Conservation (phyloP, 2,329 filamentous ascomycete genomes). For the Pseudocercospora fuligena region DNA sequence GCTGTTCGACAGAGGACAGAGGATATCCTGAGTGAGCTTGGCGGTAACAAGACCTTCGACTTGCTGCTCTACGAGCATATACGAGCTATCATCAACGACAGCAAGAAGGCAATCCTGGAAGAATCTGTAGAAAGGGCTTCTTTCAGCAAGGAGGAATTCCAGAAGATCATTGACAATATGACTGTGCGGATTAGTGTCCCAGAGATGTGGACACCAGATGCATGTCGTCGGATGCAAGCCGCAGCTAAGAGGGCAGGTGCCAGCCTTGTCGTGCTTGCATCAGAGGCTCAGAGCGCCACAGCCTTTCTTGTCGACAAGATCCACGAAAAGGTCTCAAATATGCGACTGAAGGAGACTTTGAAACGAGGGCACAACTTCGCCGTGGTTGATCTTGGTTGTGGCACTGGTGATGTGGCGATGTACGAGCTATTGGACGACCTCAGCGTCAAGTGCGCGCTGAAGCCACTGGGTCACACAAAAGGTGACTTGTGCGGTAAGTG, state of each 20-base stretch:
- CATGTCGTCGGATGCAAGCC: conserved; percentile 18
- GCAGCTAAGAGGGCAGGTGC: conserved; percentile 23
- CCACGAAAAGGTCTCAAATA: background rate
- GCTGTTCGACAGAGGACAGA: background rate
- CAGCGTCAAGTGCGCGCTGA: conserved; percentile 13
- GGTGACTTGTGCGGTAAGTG: conserved; percentile 18
- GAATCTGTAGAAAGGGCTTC: background rate
- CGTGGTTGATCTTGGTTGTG: conserved; percentile 8
- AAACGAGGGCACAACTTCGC: conserved; percentile 15
- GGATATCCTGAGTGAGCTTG: conserved; percentile 4
- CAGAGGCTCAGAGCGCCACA: conserved; percentile 25
- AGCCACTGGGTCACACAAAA: conserved; percentile 11
- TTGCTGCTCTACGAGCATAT: conserved; percentile 16
- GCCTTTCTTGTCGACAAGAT: conserved; percentile 21
- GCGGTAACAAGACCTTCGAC: conserved; percentile 16
- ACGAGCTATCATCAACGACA: conserved; percentile 14
- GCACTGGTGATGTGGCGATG: background rate
- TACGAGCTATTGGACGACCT: conserved; percentile 13
- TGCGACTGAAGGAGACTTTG: background rate
- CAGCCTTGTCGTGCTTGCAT: conserved; percentile 13
- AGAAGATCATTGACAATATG: conserved; percentile 6
- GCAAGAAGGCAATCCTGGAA: conserved; percentile 7
- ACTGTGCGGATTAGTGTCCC: conserved; percentile 20
- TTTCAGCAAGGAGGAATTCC: background rate
- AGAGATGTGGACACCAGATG: conserved; percentile 22